A percentile compares a stretch with the other conserved stretches of the same genome.
These are phyloP conservation scores for Tremellales sp. DNA, from an alignment of 1,284 basidiomycete species.

Conservation along the genomic window DNA sequence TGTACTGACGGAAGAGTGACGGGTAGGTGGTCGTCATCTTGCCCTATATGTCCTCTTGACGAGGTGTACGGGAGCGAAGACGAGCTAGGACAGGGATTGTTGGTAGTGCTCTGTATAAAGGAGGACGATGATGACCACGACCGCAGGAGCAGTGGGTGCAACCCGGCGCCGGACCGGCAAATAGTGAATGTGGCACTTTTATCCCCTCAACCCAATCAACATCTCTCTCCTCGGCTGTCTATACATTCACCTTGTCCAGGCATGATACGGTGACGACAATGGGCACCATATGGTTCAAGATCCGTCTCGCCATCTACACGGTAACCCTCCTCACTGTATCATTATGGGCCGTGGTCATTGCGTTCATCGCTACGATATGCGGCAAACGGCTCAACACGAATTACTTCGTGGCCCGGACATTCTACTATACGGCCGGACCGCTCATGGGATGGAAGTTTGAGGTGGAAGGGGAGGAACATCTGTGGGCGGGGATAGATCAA, in stretches of 20 bases:
- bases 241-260: not conserved
- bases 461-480: constrained; percentile 80
- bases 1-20: constrained; percentile 70
- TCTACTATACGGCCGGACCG: constrained; percentile 70
- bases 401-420: constrained; percentile 76
- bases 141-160: too few species aligned
- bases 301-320: constrained; percentile 68
- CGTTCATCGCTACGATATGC: constrained; percentile 63
- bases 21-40: constrained; percentile 55
- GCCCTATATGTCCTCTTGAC: constrained; percentile 1
- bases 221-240: not conserved
- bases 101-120: too few species aligned
- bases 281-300: constrained; percentile 51
- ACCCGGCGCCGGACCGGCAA: not conserved
- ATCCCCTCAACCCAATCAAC: not conserved
- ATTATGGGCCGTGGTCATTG: constrained; percentile 68
- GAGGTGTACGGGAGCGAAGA: too few species aligned
- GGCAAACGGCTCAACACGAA: constrained; percentile 79
- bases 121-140: too few species aligned
- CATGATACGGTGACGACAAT: too few species aligned
- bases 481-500: constrained; percentile 42
- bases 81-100: too few species aligned
- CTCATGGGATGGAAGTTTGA: constrained; percentile 68
- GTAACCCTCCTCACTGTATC: constrained; percentile 69
- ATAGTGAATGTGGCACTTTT: constrained; percentile 2